Percentiles rank a stretch among this genome's conserved stretches.
phyloP scores from a whole-genome alignment of 345 rosid species.

The Gossypium ekmanianum region DNA sequence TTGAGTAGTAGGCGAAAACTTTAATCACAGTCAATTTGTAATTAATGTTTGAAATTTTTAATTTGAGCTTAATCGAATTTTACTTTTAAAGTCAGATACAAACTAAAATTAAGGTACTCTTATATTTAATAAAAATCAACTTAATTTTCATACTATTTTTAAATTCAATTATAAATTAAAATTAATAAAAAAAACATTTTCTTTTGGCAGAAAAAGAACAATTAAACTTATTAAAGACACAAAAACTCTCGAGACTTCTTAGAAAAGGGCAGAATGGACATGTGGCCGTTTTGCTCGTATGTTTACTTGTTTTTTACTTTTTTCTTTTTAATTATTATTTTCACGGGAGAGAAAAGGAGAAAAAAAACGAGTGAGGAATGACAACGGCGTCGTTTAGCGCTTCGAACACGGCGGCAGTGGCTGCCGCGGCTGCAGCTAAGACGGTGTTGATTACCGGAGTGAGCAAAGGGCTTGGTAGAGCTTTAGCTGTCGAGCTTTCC shows the following conservation, averaged over 20 bases:
- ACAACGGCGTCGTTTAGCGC: constrained; percentile 39
- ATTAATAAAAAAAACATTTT: too few species aligned
- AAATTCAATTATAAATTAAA: too few species aligned
- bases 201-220: too few species aligned
- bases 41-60: too few species aligned
- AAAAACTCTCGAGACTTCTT: background rate
- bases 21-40: too few species aligned
- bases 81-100: too few species aligned
- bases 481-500: constrained; percentile 80
- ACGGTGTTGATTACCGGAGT: constrained; percentile 81
- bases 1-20: too few species aligned
- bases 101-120: too few species aligned
- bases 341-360: background rate
- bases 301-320: background rate
- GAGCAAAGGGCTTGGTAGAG: constrained; percentile 83
- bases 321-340: background rate
- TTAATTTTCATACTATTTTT: too few species aligned
- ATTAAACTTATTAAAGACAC: too few species aligned
- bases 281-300: constrained; percentile 21
- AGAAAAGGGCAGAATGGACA: constrained; percentile 31
- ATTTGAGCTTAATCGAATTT: too few species aligned
- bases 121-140: too few species aligned
- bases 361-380: background rate
- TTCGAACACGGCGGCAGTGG: constrained; percentile 26
- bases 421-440: constrained; percentile 31